Base-by-base conservation (phyloP, 805 yeast species). In the Candida piceae region DNA sequence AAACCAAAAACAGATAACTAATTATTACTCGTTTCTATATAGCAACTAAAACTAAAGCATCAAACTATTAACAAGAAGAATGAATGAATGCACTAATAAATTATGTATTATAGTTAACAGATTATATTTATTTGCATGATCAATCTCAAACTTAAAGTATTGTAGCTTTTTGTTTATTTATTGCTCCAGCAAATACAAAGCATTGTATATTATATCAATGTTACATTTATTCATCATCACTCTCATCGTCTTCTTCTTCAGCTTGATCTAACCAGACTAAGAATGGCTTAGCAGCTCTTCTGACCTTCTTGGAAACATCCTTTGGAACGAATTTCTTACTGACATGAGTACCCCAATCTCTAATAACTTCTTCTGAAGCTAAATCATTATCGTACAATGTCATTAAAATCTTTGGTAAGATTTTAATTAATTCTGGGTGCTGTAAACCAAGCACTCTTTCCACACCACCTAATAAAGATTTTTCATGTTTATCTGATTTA, bases 201-300 rank as follows among this genome's bases (percentile, higher is more conserved):
- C 16, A 17, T 10, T 18, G 29, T 7, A 22, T 10, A n/a, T n/a
- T n/a, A n/a, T n/a, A n/a, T n/a, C n/a, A n/a, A n/a, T n/a, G n/a
- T n/a, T n/a, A n/a, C 5, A 29, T 29, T 17, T 34, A 42, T 27
- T 55, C 53, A 5, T 50, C 53, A 19, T 59, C 61, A 32, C 66
- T 77, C 17, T 34, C 82, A 48, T 78, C 84, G 47, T 74, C 72
- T 46, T 81, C 90, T 59, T 79, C 82, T 50, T 87, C 96, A 42
- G 98, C 97, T 63, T 84, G 89, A 58, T 87, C 81, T 49, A 93
- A 76, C 98, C 98, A 93, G 49, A 83, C 79, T 46, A 93, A 69
- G 67, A 93, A 93, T 21, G 97, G 95, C 66, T 88, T 89, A 43
- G 97, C 97, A 31, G 96, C 93, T 66, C 80, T 85, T 65, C 96